Percentiles rank a stretch among this genome's conserved stretches.
These are phyloP conservation scores for Seminavis robusta DNA, from an alignment of 108 stramenopile species.

Conservation along the genomic window DNA sequence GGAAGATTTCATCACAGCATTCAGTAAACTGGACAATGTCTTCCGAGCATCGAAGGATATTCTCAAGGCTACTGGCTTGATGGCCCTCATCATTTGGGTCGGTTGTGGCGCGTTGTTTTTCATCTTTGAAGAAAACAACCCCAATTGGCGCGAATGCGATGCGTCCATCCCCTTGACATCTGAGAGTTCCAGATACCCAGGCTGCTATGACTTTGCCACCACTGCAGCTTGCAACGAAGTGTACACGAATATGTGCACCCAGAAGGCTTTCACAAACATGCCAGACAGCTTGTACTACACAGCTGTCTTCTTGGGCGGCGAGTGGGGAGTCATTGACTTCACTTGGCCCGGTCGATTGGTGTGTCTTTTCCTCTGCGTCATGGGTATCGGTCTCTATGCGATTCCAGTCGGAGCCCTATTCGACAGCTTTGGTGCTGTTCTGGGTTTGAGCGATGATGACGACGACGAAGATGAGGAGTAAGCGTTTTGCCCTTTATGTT, in stretches of 20 bases:
- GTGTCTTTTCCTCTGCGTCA: conserved; percentile 76
- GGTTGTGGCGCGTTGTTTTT: conserved; percentile 86
- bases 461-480: conserved; percentile 67
- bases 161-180: conserved; percentile 52
- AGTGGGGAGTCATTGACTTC: conserved; percentile 93
- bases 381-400: conserved; percentile 85
- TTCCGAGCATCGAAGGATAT: conserved; percentile 80
- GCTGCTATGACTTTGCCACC: conserved; percentile 73
- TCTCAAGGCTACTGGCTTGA: conserved; percentile 83
- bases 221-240: conserved; percentile 58
- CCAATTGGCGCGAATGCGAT: conserved; percentile 76
- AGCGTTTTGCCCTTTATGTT: too few species aligned
- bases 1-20: conserved; percentile 86
- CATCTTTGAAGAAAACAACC: conserved; percentile 82
- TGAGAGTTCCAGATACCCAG: conserved; percentile 27
- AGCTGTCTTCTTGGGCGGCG: conserved; percentile 88
- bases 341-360: conserved; percentile 85
- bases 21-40: conserved; percentile 91
- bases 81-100: conserved; percentile 91
- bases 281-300: conserved; percentile 79
- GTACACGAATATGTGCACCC: conserved; percentile 75
- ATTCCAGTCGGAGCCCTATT: conserved; percentile 89
- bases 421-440: conserved; percentile 83
- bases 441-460: conserved; percentile 74
- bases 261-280: conserved; percentile 76